Evolutionary conservation across 2,329 filamentous ascomycete species (phyloP), one percentile per base, ranked within the genome.

Genomic region (Claviceps cyperi): DNA sequence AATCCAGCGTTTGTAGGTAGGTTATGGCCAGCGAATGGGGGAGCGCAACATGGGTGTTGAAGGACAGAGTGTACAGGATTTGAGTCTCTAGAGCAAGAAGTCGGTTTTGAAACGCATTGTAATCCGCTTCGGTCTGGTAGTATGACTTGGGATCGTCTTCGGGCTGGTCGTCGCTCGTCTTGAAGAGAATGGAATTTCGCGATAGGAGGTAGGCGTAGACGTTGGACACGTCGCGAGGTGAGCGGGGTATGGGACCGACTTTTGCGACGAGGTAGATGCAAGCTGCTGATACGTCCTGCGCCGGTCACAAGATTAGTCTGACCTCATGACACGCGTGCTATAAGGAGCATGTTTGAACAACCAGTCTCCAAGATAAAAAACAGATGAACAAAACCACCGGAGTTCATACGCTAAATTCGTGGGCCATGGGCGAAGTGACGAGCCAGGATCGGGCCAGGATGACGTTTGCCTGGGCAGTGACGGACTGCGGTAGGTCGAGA

Each of bases 11-110:
- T 67, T 97, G 91, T 1, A 97, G 78, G 63, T 97, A 98, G 5
- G 90, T 96, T 51, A 97, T 77, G 52, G 86, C 86, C 14, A 97
- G 77, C 0, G 85, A 78, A 61, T 97, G 87, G 0, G 92, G 92
- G 0, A 96, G 75, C 1, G 86, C 81, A 11, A 94, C 86, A 57
- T 92, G 86, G 1, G 83, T 86, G 59, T 94, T 78, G 65, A 95
- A 97, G 14, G 82, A 81, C 0, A 96, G 72, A 0, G 80, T 74
- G 53, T 80, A 80, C 1, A 97, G 75, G 17, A 97, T 80, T 40
- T 81, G 78, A 3, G 84, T 78, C 66, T 98, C 92, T 46, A 83
- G 76, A n/a, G 75, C 69, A 43, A 94, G 75, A 5, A 97, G 72
- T 14, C 75, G 72, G 19, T 71, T 67, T 55, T 83, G 79, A 57